Conservation (phyloP, 306 rosid genomes). For the Glycyrrhiza uralensis region DNA sequence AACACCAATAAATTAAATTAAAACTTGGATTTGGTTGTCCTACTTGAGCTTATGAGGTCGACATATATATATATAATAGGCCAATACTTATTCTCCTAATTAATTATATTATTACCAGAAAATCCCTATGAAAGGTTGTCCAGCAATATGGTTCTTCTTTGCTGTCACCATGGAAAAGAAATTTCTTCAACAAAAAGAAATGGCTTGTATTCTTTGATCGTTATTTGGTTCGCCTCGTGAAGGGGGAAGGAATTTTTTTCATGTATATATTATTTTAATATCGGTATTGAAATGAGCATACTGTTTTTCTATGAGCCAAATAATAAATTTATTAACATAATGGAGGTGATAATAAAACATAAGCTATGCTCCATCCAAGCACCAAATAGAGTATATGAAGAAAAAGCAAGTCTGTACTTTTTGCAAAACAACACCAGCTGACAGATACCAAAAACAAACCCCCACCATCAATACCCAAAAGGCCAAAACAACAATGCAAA, state of each 20-base stretch:
- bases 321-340: too few relatives aligned
- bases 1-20: background rate
- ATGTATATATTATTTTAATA: background rate
- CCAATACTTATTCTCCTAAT: background rate
- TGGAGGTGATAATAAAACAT: too few relatives aligned
- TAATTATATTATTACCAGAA: background rate
- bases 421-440: too few relatives aligned
- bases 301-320: too few relatives aligned
- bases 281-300: background rate
- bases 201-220: slow-evolving; percentile 47
- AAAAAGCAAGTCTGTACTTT: too few relatives aligned
- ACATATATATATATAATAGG: slow-evolving; percentile 17
- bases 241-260: slow-evolving; percentile 43
- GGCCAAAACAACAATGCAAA: too few relatives aligned
- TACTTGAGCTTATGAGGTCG: background rate
- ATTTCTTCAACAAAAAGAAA: slow-evolving; percentile 56
- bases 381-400: too few relatives aligned
- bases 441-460: too few relatives aligned
- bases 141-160: slow-evolving; percentile 29
- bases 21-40: slow-evolving; percentile 16
- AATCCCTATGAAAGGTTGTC: slow-evolving; percentile 22
- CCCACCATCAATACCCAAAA: too few relatives aligned
- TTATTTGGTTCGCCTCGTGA: slow-evolving; percentile 34
- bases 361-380: too few relatives aligned
- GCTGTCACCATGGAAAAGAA: slow-evolving; percentile 13